Base-by-base conservation (phyloP, 2,329 filamentous ascomycete species). In the Pestalotiopsis sp. region DNA sequence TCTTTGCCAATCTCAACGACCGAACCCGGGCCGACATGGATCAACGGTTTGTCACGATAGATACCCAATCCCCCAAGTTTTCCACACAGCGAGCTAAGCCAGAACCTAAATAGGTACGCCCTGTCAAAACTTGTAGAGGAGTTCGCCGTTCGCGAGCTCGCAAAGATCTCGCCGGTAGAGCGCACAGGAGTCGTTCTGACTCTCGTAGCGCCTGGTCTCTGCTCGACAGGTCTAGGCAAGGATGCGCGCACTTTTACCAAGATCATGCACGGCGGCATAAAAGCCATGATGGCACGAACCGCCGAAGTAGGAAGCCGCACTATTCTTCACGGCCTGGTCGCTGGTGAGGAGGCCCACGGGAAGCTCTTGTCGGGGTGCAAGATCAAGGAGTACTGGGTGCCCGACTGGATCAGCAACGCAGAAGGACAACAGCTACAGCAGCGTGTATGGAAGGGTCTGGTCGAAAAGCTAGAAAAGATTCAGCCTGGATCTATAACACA, bases 351-450 rank as follows among this genome's bases (percentile, higher is more conserved):
- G 39, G 44, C 56, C 26, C 68, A 69, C n/a, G 68, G 66, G 22
- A 68, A 67, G 38, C 52, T 66, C 4, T 26, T 70, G 13, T 68
- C 68, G 17, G 70, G 67, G 14, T 71, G 70, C 48, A 65, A 70
- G 64, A 68, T 71, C 44, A 71, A 69, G 67, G 67, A 70, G 66
- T 71, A 68, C n/a, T 69, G 67, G 69, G 64, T 71, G 14, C 69
- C 70, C 10, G 66, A 66, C 40, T 70, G 70, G 70, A 14, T 71
- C 30, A 70, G n/a, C 44, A 65, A 67, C 35, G 52, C 66, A 4
- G 55, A 69, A 13, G 67, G 69, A 30, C 55, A 67, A 48, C 61
- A 59, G 22, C 17, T 63, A 22, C 61, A 67, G 61, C 38, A 65
- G n/a, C 13, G 26, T 48, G 66, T 67, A 20, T 68, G 68, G 67